Evolutionary conservation across 306 rosid species (phyloP), one percentile per base, ranked within the genome.

Genomic region (Mimosa pudica): DNA sequence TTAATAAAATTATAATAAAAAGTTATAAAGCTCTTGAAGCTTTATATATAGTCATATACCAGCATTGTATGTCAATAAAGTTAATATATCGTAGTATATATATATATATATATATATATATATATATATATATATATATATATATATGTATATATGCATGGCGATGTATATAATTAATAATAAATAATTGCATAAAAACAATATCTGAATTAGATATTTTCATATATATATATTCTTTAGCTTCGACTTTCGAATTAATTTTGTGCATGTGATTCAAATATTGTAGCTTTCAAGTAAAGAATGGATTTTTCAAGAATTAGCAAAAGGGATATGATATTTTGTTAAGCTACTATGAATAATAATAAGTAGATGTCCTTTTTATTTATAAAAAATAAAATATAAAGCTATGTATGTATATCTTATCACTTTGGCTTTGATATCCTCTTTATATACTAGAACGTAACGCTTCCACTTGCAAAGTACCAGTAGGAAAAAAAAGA

Each of bases 61-160:
- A 42, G 38, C 16, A 61, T 71, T 12, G 71, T 80, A 82, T 79
- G 82, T 79, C 18, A 38, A 38, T 38, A 38, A 0, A 38, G 42
- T 38, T 2, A 38, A 38, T 38, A 38, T 24, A 24, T n/a, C n/a
- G n/a, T n/a, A n/a, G n/a, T 24, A 24, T 24, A 24, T 24, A 24
- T 24, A 24, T 24, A 24, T 24, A 24, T 24, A 24, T 24, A 24
- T 24, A 24, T 24, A 24, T 24, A 24, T 24, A 24, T 24, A 24
- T 24, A 24, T 24, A 24, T 24, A 24, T 24, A 24, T 24, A 24
- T 24, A 24, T 24, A 24, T 24, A 24, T 24, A 24, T 24, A 24
- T 24, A 24, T 24, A 24, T 24, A 24, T 63, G 4, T 61, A 30
- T 60, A 3, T 61, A 10, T 9, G 8, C 30, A 30, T 61, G 12